phyloP scores from a whole-genome alignment of 2,329 filamentous ascomycete genomes.

The Chrysoporthe deuterocubensis region DNA sequence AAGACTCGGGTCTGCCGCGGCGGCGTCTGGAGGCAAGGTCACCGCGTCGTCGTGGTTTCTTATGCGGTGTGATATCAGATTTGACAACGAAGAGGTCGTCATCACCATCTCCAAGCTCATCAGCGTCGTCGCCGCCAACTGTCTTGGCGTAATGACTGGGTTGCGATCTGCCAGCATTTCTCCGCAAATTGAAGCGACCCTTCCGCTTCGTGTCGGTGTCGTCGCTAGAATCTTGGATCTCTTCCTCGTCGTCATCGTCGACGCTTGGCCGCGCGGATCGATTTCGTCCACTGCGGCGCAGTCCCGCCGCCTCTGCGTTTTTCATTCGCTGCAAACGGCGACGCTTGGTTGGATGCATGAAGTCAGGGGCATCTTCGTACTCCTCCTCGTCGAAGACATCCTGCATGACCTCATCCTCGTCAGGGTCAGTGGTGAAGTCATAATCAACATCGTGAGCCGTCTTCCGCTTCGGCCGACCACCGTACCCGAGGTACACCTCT shows the following conservation, averaged over 20 bases:
- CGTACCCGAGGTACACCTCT: slow-evolving; percentile 13
- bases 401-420: slow-evolving; percentile 31
- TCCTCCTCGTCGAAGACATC: slow-evolving; percentile 21
- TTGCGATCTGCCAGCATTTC: not conserved
- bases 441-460: slow-evolving; percentile 40
- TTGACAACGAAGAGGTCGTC: slow-evolving; percentile 30
- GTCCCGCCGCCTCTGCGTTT: slow-evolving; percentile 1
- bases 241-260: slow-evolving; percentile 9
- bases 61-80: slow-evolving; percentile 36
- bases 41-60: slow-evolving; percentile 26
- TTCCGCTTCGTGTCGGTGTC: slow-evolving; percentile 11
- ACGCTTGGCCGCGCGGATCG: not conserved
- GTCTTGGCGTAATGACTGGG: not conserved
- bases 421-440: slow-evolving; percentile 27
- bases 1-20: slow-evolving; percentile 38
- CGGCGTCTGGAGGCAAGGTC: slow-evolving; percentile 30
- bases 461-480: slow-evolving; percentile 23
- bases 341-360: slow-evolving; percentile 20
- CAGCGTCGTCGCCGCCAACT: slow-evolving; percentile 18
- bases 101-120: slow-evolving; percentile 26
- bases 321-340: slow-evolving; percentile 13
- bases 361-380: slow-evolving; percentile 24
- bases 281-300: slow-evolving; percentile 14
- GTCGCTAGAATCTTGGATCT: slow-evolving; percentile 9
- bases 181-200: slow-evolving; percentile 16